Evolutionary conservation across 2,329 filamentous ascomycete genomes (phyloP).

Genomic region (Zopfia rhizophila): DNA sequence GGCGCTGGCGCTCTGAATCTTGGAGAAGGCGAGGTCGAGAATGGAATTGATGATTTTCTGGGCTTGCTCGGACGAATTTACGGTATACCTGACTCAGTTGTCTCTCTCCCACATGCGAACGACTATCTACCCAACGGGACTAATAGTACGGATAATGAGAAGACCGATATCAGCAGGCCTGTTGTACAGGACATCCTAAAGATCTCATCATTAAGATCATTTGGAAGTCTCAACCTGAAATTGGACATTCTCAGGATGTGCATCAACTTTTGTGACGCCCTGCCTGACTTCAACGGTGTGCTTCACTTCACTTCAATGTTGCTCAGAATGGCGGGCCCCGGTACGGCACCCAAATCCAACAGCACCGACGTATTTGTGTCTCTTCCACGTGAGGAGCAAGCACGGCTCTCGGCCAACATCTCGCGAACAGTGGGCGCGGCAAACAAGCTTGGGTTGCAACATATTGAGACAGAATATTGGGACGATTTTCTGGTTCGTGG

Average conservation of each 20-base stretch:
- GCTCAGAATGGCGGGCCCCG: conserved; percentile 82
- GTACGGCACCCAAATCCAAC: conserved; percentile 75
- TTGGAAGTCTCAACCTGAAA: conserved; percentile 83
- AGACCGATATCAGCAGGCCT: conserved; percentile 49
- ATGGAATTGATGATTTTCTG: conserved; percentile 55
- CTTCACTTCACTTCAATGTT: conserved; percentile 86
- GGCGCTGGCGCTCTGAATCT: conserved; percentile 79
- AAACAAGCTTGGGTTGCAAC: conserved; percentile 74
- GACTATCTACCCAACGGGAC: not conserved
- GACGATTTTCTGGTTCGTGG: conserved; percentile 91
- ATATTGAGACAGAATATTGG: conserved; percentile 89
- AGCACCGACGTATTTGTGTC: conserved; percentile 75
- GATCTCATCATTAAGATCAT: conserved; percentile 64
- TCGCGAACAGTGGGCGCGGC: conserved; percentile 83
- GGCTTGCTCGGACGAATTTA: conserved; percentile 54
- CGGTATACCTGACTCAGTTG: conserved; percentile 50
- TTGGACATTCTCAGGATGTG: conserved; percentile 88
- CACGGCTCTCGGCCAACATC: conserved; percentile 85
- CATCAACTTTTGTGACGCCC: conserved; percentile 90
- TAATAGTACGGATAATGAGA: conserved; percentile 3
- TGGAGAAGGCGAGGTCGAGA: conserved; percentile 49
- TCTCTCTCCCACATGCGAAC: conserved; percentile 16
- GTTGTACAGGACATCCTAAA: conserved; percentile 65
- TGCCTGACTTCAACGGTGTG: conserved; percentile 93
- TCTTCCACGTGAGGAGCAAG: conserved; percentile 83